Evolutionary conservation across 495 filamentous ascomycete genomes (phyloP).

Genomic region (Penicillium coprophilum): DNA sequence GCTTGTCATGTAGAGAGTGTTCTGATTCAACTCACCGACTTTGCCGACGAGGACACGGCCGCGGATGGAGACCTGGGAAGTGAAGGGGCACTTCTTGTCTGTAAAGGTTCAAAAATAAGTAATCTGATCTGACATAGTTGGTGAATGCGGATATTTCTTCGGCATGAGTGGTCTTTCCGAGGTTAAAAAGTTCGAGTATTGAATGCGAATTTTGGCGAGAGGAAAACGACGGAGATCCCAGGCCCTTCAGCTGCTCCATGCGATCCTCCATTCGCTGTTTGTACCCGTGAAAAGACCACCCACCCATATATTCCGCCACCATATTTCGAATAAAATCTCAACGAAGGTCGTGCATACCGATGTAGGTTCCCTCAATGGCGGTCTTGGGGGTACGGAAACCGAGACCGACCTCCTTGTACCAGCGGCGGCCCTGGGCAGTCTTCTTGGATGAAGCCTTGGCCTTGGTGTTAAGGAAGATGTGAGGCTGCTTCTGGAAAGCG

Average conservation of each 20-base stretch:
- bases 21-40: constrained; percentile 46
- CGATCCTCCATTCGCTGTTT: constrained; percentile 18
- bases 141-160: constrained; percentile 14
- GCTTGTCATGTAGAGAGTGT: neutral
- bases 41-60: constrained; percentile 99
- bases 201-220: neutral
- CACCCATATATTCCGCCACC: constrained; percentile 21
- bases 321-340: constrained; percentile 22
- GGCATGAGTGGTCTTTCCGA: constrained; percentile 17
- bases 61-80: constrained; percentile 95
- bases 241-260: constrained; percentile 5
- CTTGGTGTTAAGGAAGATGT: constrained; percentile 98
- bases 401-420: constrained; percentile 99
- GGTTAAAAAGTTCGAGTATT: neutral
- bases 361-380: constrained; percentile 97
- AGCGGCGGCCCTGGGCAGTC: constrained; percentile 88
- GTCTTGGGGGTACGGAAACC: constrained; percentile 97
- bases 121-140: constrained; percentile 11
- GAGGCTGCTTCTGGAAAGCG: constrained; percentile 98
- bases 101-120: constrained; percentile 35
- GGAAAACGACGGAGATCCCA: neutral
- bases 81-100: constrained; percentile 99
- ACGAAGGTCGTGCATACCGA: constrained; percentile 71
- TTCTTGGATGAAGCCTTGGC: constrained; percentile 80
- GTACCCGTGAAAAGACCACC: constrained; percentile 27